Evolutionary conservation across 2,329 filamentous ascomycete species (phyloP).

Genomic region (Thelonectria rubi): DNA sequence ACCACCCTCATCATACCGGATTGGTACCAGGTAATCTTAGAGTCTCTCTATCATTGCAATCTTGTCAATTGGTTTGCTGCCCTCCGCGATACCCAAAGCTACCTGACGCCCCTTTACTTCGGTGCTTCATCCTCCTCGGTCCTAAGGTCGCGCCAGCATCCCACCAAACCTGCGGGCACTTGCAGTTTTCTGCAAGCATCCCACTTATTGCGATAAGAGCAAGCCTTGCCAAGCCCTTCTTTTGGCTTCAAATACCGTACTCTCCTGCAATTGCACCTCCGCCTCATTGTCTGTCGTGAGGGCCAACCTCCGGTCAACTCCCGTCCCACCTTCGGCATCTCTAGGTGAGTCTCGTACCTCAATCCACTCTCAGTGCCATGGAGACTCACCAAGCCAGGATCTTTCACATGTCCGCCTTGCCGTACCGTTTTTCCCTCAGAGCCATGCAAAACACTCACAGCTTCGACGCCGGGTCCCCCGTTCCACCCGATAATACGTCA

Average conservation of each 20-base stretch:
- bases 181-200: not conserved
- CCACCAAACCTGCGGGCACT: not conserved
- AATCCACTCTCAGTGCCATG: not conserved
- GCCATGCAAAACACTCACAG: constrained; percentile 13
- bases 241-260: not conserved
- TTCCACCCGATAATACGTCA: constrained; percentile 7
- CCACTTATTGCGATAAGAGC: not conserved
- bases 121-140: not conserved
- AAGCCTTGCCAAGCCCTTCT: not conserved
- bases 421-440: not conserved
- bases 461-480: not conserved
- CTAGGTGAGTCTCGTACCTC: constrained; percentile 1
- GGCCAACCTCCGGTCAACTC: too few species aligned
- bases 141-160: not conserved
- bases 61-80: not conserved
- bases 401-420: not conserved
- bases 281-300: not conserved
- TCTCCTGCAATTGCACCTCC: not conserved
- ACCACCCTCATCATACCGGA: not conserved
- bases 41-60: not conserved
- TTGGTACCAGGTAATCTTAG: too few species aligned
- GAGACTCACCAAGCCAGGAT: not conserved
- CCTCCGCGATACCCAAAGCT: not conserved
- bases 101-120: too few species aligned
- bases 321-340: not conserved